These are phyloP conservation scores for Paramecium pentaurelia DNA, from an alignment of 73 alveolate species.

Conservation along the genomic window DNA sequence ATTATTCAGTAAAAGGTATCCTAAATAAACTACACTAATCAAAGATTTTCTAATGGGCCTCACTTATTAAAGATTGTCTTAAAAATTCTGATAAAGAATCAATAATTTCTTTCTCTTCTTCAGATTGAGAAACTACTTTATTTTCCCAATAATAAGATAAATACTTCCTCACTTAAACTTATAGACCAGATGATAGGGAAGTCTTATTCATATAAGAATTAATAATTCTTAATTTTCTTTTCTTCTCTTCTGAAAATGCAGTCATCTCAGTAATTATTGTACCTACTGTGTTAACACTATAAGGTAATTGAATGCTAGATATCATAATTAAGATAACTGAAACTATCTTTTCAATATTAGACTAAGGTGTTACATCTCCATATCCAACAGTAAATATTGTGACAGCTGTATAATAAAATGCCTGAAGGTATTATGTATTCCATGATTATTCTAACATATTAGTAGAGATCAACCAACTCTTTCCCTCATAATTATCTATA, in stretches of 20 bases:
- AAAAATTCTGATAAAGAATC: slow-evolving; percentile 35
- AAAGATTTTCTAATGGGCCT: slow-evolving; percentile 24
- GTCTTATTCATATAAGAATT: slow-evolving; percentile 62
- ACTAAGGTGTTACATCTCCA: slow-evolving; percentile 73
- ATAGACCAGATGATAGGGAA: slow-evolving; percentile 57
- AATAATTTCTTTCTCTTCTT: slow-evolving; percentile 27
- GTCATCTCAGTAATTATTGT: slow-evolving; percentile 61
- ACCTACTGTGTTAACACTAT: slow-evolving; percentile 74
- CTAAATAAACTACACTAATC: slow-evolving; percentile 20
- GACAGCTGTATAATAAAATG: slow-evolving; percentile 74
- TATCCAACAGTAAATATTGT: slow-evolving; percentile 81
- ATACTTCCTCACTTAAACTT: slow-evolving; percentile 65
- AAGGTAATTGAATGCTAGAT: slow-evolving; percentile 83
- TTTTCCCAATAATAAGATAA: slow-evolving; percentile 66
- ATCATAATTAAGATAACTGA: slow-evolving; percentile 69
- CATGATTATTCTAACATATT: not conserved
- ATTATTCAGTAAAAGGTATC: not conserved
- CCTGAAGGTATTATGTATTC: slow-evolving; percentile 54
- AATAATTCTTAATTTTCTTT: slow-evolving; percentile 65
- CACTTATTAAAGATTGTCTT: not conserved
- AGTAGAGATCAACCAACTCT: slow-evolving; percentile 55
- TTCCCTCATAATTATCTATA: slow-evolving; percentile 19
- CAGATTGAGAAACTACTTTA: not conserved
- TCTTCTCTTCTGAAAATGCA: slow-evolving; percentile 63
- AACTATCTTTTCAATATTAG: slow-evolving; percentile 59